Conservation (phyloP, 345 rosid genomes). For the Lagerstroemia speciosa region DNA sequence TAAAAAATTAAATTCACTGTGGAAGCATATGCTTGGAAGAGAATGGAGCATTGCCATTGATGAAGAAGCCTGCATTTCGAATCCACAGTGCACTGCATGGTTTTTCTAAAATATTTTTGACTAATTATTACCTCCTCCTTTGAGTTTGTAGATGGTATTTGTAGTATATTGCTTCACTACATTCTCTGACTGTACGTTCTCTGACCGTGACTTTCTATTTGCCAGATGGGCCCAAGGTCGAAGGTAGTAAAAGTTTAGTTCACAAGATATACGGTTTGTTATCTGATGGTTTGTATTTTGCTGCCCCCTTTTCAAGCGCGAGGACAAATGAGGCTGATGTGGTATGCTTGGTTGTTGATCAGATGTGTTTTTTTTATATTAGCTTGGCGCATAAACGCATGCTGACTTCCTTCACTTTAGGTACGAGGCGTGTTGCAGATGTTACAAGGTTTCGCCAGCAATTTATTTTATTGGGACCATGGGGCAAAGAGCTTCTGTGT, state of each 20-base stretch:
- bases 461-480: conserved; percentile 56
- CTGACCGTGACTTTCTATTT: neutral
- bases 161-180: neutral
- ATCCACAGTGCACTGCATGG: neutral
- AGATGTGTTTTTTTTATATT: neutral
- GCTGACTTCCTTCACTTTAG: conserved; percentile 15
- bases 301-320: conserved; percentile 24
- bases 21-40: neutral
- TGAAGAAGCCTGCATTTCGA: neutral
- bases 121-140: neutral
- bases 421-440: conserved; percentile 58
- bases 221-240: conserved; percentile 9
- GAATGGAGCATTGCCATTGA: neutral
- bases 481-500: conserved; percentile 28
- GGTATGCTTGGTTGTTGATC: conserved; percentile 24
- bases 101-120: neutral
- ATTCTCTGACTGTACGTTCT: neutral
- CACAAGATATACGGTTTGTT: conserved; percentile 26
- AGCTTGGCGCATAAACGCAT: neutral
- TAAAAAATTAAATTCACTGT: neutral
- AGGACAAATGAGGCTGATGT: conserved; percentile 52
- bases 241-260: conserved; percentile 19
- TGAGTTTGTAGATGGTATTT: neutral
- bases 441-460: conserved; percentile 70
- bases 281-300: conserved; percentile 28